Conservation (phyloP, 2,329 filamentous ascomycete species). For the Botryotinia globosa region DNA sequence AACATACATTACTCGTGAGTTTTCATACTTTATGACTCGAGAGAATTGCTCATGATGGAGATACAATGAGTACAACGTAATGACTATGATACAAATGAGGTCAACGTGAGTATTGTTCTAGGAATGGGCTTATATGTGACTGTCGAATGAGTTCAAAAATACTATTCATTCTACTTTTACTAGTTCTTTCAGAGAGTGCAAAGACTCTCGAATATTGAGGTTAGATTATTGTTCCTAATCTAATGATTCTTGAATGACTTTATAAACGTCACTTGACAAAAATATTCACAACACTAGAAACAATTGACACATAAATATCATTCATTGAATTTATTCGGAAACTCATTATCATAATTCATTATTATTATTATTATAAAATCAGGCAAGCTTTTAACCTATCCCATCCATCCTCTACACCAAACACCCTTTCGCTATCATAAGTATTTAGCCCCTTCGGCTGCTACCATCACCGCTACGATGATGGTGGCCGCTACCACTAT, state of each 20-base stretch:
- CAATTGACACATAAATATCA: not conserved
- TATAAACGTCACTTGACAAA: not conserved
- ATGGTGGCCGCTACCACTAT: not conserved
- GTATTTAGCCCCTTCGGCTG: not conserved
- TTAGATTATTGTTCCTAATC: not conserved
- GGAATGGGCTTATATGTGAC: not conserved
- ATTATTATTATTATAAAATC: not conserved
- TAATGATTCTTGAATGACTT: not conserved
- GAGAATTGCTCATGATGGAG: not conserved
- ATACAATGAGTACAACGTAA: not conserved
- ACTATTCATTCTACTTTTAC: not conserved
- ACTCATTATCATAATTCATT: not conserved
- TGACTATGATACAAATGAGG: not conserved
- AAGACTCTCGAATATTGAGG: not conserved
- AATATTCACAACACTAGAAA: not conserved
- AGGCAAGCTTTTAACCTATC: not conserved
- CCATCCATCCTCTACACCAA: not conserved
- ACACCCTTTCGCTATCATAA: not conserved
- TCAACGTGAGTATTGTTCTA: not conserved
- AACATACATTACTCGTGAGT: not conserved
- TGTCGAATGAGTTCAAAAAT: not conserved
- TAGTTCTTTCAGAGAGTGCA: not conserved
- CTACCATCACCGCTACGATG: rapidly evolving
- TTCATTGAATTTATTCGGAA: not conserved
- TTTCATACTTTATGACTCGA: not conserved